Percentiles rank a stretch among this genome's conserved stretches.
These are phyloP conservation scores for Cyberlindnera maritima DNA, from an alignment of 805 yeast genomes.

Conservation along the genomic window DNA sequence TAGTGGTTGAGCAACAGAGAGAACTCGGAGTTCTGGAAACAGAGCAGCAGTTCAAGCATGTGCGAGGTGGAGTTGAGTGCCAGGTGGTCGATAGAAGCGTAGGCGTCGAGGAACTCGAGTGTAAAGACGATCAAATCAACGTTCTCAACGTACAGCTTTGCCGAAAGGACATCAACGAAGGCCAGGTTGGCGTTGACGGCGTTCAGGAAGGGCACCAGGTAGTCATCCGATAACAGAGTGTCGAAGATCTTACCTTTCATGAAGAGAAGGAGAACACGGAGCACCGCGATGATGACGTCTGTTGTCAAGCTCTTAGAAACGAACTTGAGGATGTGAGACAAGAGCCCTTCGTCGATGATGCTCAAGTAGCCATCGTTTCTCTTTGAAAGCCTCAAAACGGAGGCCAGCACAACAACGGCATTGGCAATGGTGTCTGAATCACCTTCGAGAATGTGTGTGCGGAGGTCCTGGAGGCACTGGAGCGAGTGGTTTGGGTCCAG, in stretches of 20 bases:
- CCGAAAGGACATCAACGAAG: slow-evolving; percentile 17
- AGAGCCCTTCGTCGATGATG: slow-evolving; percentile 40
- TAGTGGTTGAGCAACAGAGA: slow-evolving; percentile 41
- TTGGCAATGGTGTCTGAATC: slow-evolving; percentile 35
- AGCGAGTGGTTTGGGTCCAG: slow-evolving; percentile 20
- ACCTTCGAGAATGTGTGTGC: slow-evolving; percentile 28
- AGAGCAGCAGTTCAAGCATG: slow-evolving; percentile 42
- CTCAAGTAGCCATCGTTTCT: slow-evolving; percentile 32
- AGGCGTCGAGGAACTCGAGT: slow-evolving; percentile 22
- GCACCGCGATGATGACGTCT: slow-evolving; percentile 37
- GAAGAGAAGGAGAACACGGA: slow-evolving; percentile 33
- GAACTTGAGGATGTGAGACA: slow-evolving; percentile 39
- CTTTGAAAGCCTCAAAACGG: slow-evolving; percentile 47
- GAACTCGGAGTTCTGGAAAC: slow-evolving; percentile 46
- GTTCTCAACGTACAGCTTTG: slow-evolving; percentile 22
- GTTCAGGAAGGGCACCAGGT: slow-evolving; percentile 18
- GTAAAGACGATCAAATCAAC: slow-evolving; percentile 22
- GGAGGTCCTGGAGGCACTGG: slow-evolving; percentile 31
- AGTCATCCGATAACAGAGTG: slow-evolving; percentile 12
- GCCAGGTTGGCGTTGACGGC: slow-evolving; percentile 17
- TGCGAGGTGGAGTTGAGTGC: slow-evolving; percentile 22
- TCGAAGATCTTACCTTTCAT: slow-evolving; percentile 26
- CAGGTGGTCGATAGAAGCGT: slow-evolving; percentile 20
- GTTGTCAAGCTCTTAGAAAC: slow-evolving; percentile 40
- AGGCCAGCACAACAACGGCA: slow-evolving; percentile 52